A percentile compares a stretch with the other conserved stretches of the same genome.
phyloP scores from a whole-genome alignment of 225 moss, liverwort and hornwort species.

The Pseudisothecium myosuroides region DNA sequence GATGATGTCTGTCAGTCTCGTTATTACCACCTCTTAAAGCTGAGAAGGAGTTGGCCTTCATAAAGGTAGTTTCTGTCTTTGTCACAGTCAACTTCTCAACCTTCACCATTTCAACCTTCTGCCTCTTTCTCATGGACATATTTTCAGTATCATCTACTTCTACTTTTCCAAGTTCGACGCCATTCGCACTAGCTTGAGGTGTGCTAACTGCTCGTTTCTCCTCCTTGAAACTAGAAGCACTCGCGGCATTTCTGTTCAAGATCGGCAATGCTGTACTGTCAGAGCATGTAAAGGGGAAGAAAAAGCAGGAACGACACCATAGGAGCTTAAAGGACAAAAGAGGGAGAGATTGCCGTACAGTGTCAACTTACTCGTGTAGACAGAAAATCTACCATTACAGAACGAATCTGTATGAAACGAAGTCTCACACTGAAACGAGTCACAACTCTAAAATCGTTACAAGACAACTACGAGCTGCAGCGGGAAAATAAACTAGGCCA shows the following conservation, averaged over 20 bases:
- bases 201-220: constrained; percentile 4
- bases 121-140: constrained; percentile 29
- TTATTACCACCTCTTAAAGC: constrained; percentile 4
- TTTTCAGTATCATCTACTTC: constrained; percentile 2
- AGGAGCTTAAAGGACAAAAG: neutral
- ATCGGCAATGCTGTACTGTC: neutral
- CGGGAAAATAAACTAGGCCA: neutral
- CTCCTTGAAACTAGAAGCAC: constrained; percentile 12
- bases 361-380: neutral
- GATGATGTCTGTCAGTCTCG: constrained; percentile 19
- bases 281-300: neutral
- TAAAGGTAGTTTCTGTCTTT: neutral
- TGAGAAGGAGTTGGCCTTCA: constrained; percentile 14
- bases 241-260: constrained; percentile 13
- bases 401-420: neutral
- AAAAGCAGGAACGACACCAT: neutral
- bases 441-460: neutral
- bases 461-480: neutral
- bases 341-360: neutral
- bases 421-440: neutral
- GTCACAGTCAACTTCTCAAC: constrained; percentile 8
- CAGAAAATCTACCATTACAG: neutral
- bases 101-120: constrained; percentile 27
- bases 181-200: constrained; percentile 8
- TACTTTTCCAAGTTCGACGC: neutral